A percentile compares a stretch with the other conserved stretches of the same genome.
These are phyloP conservation scores for Isatis lusitanica DNA, from an alignment of 441 rosid species.

Conservation along the genomic window DNA sequence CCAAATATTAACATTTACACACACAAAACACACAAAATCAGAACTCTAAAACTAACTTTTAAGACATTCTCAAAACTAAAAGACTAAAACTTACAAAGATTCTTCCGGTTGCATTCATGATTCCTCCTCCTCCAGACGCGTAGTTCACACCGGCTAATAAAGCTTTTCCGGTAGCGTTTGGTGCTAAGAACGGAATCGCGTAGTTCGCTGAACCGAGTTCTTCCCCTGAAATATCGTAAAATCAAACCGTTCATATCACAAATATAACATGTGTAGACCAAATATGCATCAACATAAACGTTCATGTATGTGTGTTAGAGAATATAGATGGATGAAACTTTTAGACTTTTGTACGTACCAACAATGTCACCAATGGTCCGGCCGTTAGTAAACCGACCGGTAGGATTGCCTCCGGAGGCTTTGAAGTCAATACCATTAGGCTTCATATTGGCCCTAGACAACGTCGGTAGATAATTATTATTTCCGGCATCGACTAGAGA, in stretches of 20 bases:
- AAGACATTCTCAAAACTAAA: neutral
- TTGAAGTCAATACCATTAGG: conserved; percentile 90
- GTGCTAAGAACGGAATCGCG: conserved; percentile 70
- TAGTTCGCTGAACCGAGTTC: conserved; percentile 72
- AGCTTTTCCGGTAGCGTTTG: conserved; percentile 66
- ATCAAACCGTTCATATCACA: neutral
- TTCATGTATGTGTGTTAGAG: neutral
- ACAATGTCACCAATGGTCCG: conserved; percentile 89
- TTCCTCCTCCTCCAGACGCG: conserved; percentile 97
- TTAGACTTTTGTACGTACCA: conserved; percentile 41
- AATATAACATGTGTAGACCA: neutral
- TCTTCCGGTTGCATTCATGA: conserved; percentile 90
- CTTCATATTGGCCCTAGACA: conserved; percentile 72
- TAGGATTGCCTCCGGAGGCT: conserved; percentile 73
- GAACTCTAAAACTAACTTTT: neutral
- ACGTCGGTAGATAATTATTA: conserved; percentile 71
- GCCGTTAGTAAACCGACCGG: conserved; percentile 88
- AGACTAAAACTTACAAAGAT: conserved; percentile 55
- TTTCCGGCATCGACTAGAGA: conserved; percentile 94
- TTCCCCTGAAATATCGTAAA: conserved; percentile 49
- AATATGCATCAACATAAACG: neutral
- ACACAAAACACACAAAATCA: neutral
- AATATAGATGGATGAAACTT: neutral
- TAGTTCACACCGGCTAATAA: conserved; percentile 73
- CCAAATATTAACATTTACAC: neutral